Base-by-base conservation (phyloP, 768 basidiomycete genomes). In the Mycena floridula region DNA sequence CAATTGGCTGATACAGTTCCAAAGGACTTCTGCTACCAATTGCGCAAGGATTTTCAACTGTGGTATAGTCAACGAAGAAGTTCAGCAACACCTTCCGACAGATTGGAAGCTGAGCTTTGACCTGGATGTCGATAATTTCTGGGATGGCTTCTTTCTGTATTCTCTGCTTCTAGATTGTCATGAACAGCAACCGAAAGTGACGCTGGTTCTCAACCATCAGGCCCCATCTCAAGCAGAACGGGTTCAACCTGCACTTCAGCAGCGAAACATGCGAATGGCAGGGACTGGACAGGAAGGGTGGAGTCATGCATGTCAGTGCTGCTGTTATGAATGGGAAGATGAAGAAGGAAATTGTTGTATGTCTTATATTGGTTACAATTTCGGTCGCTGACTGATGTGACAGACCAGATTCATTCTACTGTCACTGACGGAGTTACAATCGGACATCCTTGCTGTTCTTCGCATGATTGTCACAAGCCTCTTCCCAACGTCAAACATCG, bases 241-340 rank as follows among this genome's bases (percentile, higher is more conserved):
- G 18, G 4, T 35, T 15, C 15, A 4, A 3, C 32, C 32, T 35
- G 32, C 32, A 15, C 7, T 35, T 15, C 15, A 35, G 18, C 15
- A 35, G 7, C 32, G 32, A 13, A 35, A 35, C 18, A 35, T 15
- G 7, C 32, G 32, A 18, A 35, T 35, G 32, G 32, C 18, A 15
- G 32, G 32, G 15, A 13, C 32, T 35, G 32, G 64, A 0, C 63
- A 65, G 42, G 53, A 57, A 25, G 55, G 49, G 12, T 63, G 59
- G 58, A 55, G 46, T 30, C 64, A 65, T 49, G 51, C 52, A 1
- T 67, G 64, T 47, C 44, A 60, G 21, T 35, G 49, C 0, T 64
- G 63, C 48, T 57, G 54, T 35, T 49, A 45, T 25, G 37, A 56
- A 11, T 37, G 15, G 15, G 13, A 51, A 27, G 42, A 53, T n/a